Percentiles rank a stretch among this genome's conserved stretches.
Evolutionary conservation across 2,329 filamentous ascomycete species (phyloP).

Genomic region (Fusarium hainanense): DNA sequence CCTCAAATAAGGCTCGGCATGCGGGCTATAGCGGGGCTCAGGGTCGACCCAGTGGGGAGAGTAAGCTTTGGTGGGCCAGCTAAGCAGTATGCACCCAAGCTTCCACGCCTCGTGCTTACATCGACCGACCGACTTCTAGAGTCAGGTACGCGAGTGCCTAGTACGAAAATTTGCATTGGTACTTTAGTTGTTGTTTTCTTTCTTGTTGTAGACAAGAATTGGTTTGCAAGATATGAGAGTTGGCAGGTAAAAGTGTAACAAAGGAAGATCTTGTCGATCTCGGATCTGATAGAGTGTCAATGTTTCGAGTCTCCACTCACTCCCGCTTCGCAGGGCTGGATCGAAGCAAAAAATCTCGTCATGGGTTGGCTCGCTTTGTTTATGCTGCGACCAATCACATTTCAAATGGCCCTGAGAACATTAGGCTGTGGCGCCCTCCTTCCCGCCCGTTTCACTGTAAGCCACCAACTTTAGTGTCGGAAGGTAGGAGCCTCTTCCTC

Average conservation of each 20-base stretch:
- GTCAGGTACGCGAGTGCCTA: conserved; percentile 28
- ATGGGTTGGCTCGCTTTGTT: conserved; percentile 26
- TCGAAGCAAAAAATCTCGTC: conserved; percentile 26
- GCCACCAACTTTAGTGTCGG: conserved; percentile 17
- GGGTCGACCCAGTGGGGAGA: conserved; percentile 19
- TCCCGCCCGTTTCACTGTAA: conserved; percentile 33
- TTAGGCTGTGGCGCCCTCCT: conserved; percentile 30
- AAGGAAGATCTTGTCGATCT: background rate
- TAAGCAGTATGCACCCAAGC: background rate
- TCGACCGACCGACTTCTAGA: conserved; percentile 12
- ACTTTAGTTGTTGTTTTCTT: background rate
- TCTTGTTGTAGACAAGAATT: background rate
- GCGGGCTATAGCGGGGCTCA: conserved; percentile 13
- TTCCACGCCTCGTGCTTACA: conserved; percentile 5
- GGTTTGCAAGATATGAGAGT: too few species aligned
- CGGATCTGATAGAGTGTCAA: background rate
- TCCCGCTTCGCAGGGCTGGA: conserved; percentile 39
- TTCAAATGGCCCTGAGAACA: conserved; percentile 12
- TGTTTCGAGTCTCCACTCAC: conserved; percentile 15
- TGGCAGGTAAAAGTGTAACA: background rate
- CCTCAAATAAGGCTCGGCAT: conserved; percentile 18
- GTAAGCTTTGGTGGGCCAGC: conserved; percentile 25
- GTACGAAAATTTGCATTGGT: background rate
- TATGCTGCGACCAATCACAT: conserved; percentile 23
- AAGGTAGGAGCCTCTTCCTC: conserved; percentile 20